phyloP scores from a whole-genome alignment of 257 asterid species.

The Solanum etuberosum region DNA sequence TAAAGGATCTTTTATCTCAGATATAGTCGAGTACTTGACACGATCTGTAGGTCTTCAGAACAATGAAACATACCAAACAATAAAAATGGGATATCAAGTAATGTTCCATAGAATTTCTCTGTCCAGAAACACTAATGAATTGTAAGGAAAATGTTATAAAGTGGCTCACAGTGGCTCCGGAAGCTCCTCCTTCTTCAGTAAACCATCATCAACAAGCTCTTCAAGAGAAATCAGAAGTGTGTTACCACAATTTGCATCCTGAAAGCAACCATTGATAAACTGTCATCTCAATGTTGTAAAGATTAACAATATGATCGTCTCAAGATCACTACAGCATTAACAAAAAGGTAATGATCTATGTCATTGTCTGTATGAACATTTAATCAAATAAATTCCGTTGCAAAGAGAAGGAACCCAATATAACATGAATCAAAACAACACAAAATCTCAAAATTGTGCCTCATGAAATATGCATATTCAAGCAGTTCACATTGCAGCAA shows the following conservation, averaged over 20 bases:
- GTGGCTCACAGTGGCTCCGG: constrained; percentile 73
- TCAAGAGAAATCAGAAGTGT: constrained; percentile 89
- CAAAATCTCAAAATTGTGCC: not conserved
- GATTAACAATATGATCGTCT: not conserved
- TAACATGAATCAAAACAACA: not conserved
- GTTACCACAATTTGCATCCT: constrained; percentile 99
- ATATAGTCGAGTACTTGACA: constrained; percentile 57
- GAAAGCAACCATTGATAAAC: constrained; percentile 6
- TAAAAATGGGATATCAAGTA: not conserved
- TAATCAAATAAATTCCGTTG: not conserved
- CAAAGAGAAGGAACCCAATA: not conserved
- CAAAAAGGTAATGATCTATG: not conserved
- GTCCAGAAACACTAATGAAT: not conserved
- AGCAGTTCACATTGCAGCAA: not conserved
- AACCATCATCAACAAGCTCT: constrained; percentile 84
- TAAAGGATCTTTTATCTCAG: constrained; percentile 77
- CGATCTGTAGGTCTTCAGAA: constrained; percentile 56
- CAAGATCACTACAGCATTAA: not conserved
- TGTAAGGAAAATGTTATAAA: not conserved
- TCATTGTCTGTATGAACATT: not conserved
- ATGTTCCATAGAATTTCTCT: not conserved
- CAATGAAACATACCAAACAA: constrained; percentile 1
- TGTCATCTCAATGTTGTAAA: not conserved
- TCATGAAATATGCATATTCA: not conserved
- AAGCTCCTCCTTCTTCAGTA: constrained; percentile 64